phyloP scores from a whole-genome alignment of 148 eudicot species.

The Rhododendron ovatum region DNA sequence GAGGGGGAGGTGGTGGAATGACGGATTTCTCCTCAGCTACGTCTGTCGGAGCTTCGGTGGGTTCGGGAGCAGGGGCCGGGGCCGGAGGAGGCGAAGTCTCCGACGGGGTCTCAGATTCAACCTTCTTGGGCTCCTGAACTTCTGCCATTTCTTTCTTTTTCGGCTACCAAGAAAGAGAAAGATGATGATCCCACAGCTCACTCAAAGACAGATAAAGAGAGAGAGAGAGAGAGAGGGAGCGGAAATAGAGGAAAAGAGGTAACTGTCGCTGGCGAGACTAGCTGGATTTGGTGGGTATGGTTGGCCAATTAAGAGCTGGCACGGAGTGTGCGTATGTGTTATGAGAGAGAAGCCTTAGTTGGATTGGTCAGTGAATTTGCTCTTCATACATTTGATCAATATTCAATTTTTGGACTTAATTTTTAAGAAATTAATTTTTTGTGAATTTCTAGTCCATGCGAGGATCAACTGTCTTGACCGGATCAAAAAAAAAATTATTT shows the following conservation, averaged over 20 bases:
- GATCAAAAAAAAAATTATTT: too few species aligned
- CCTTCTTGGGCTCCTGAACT: conserved; percentile 23
- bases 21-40: conserved; percentile 42
- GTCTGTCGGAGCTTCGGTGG: conserved; percentile 21
- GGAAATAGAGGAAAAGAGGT: background rate
- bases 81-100: conserved; percentile 13
- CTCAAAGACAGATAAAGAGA: background rate
- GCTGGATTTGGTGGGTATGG: conserved; percentile 6
- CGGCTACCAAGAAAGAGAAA: background rate
- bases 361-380: background rate
- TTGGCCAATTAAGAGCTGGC: background rate
- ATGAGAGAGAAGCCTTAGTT: background rate
- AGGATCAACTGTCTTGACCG: too few species aligned
- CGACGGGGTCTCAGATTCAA: conserved; percentile 26
- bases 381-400: too few species aligned
- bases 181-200: background rate
- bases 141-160: conserved; percentile 20
- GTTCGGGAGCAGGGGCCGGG: conserved; percentile 1
- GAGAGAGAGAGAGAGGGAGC: background rate
- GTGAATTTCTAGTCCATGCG: too few species aligned
- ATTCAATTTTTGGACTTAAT: too few species aligned
- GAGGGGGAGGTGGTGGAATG: conserved; percentile 23
- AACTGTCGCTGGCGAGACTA: conserved; percentile 1
- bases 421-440: too few species aligned
- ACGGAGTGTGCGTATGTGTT: background rate